Conservation (phyloP, 345 rosid species). For the Fremontodendron californicum region DNA sequence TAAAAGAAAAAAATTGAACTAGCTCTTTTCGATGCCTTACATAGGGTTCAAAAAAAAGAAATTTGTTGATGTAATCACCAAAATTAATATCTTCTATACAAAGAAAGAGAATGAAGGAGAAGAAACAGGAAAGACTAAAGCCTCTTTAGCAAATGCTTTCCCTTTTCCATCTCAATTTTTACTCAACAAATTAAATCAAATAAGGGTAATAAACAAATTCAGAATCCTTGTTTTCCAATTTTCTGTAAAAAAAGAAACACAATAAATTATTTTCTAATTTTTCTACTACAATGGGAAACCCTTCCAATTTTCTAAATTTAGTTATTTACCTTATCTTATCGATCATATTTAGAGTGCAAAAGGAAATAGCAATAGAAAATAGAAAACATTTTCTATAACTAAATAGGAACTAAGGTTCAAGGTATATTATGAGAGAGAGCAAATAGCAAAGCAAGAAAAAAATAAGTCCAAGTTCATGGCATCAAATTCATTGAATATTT, state of each 20-base stretch:
- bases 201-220: neutral
- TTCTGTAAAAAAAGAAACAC: neutral
- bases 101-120: neutral
- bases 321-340: neutral
- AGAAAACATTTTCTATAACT: neutral
- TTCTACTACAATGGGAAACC: neutral
- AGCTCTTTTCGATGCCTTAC: neutral
- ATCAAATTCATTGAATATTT: conserved; percentile 1
- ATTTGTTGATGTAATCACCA: neutral
- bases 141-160: neutral
- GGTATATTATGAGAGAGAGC: neutral
- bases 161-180: neutral
- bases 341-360: neutral
- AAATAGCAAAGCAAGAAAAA: neutral
- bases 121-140: neutral
- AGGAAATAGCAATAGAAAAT: neutral
- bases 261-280: neutral
- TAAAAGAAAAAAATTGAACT: conserved; percentile 2
- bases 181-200: neutral
- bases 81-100: neutral
- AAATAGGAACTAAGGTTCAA: neutral
- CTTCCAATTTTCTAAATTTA: neutral
- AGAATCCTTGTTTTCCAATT: neutral
- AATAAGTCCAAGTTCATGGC: neutral
- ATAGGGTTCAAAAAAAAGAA: neutral